Base-by-base conservation (phyloP, 345 rosid genomes). In the Viola odorata region DNA sequence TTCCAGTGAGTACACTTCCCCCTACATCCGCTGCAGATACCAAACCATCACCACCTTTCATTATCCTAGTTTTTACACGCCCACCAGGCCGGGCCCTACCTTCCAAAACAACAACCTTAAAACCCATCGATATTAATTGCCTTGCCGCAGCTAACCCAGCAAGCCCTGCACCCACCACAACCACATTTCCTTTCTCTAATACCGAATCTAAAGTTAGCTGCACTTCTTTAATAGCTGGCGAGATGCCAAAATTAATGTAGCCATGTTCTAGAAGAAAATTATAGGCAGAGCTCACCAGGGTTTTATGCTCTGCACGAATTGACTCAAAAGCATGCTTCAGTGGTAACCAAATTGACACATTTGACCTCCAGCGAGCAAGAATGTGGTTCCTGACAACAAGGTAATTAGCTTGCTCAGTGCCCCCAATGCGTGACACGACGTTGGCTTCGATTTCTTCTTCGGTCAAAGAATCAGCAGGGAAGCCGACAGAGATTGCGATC, bases 381-480 rank as follows among this genome's bases (percentile, higher is more conserved):
- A 94, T 84, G 73, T 94, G 97, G 48, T 94, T 94, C 63, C 97
- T 70, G 37, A 88, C 97, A 4, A 86, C 84, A 5, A 94, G 80
- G 59, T 91, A 94, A 67, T 88, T 82, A 1, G 83, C 66, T 50
- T 90, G 99, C 56, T 94, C 95, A 5, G 75, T 74, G 3, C 97
- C 91, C 14, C 97, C 96, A 3, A 88, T 81, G 15, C 61, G 77
- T 0, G 77, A 68, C 45, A 91, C 95, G 4, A 86, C 99, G 58
- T 86, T 85, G 2, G 95, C 96, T 78, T 94, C 96, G 9, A 90
- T 94, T 77, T 94, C 97, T 70, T 94, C 99, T 72, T 94, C 97
- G 3, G 91, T 90, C 3, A 94, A 84, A 1, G 96, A 94, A 66
- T 86, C 89, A 5, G 85, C 91, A 5, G 97, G 97, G 57, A 94